Percentiles rank a stretch among this genome's conserved stretches.
Conservation (phyloP, 805 yeast species). For the Yamadazyma kitorensis region DNA sequence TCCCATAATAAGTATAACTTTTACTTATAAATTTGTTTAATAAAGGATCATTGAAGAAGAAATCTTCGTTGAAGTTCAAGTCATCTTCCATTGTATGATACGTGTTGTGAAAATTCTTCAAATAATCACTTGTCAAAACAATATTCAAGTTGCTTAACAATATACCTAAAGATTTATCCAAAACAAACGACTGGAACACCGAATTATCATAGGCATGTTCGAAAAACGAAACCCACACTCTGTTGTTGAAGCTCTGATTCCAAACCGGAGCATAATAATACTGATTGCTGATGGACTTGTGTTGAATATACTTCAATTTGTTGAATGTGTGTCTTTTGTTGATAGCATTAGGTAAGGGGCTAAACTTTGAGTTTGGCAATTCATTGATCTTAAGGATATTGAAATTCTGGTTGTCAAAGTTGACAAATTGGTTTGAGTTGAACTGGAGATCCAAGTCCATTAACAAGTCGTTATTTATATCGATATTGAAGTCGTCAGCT, state of each 20-base stretch:
- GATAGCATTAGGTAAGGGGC: conserved; percentile 22
- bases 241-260: conserved; percentile 4
- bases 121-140: conserved; percentile 13
- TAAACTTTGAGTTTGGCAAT: neutral
- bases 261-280: conserved; percentile 12
- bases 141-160: conserved; percentile 11
- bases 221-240: conserved; percentile 31
- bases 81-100: conserved; percentile 10
- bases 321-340: conserved; percentile 11
- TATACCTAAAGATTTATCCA: conserved; percentile 35
- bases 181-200: conserved; percentile 29
- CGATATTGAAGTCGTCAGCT: no score
- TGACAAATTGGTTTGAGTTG: conserved; percentile 11
- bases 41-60: conserved; percentile 25
- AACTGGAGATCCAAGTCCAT: conserved; percentile 12
- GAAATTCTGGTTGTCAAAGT: conserved; percentile 7
- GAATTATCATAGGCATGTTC: conserved; percentile 14
- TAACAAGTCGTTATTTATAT: conserved; percentile 2
- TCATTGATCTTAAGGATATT: conserved; percentile 7
- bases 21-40: conserved; percentile 28
- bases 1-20: conserved; percentile 33
- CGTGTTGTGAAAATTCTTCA: conserved; percentile 15
- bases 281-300: no score
- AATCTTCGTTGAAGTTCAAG: conserved; percentile 8
- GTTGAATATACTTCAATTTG: conserved; percentile 8